Percentiles rank a stretch among this genome's conserved stretches.
These are phyloP conservation scores for Mycena galopus DNA, from an alignment of 768 basidiomycete species.

Conservation along the genomic window DNA sequence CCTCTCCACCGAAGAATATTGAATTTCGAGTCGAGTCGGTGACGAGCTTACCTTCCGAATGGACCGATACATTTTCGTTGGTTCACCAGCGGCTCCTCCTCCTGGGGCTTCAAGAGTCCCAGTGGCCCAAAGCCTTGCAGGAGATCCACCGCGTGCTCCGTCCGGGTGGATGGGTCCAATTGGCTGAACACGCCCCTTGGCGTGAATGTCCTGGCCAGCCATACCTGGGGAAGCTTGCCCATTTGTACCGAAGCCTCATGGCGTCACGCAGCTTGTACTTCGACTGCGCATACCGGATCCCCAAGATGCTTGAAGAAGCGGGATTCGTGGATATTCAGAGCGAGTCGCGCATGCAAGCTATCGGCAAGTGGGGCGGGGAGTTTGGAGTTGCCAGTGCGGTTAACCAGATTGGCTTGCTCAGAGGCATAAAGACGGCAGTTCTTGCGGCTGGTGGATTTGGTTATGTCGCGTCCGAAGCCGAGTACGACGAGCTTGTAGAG, in stretches of 20 bases:
- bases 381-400: slow-evolving; percentile 10
- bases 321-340: too few species aligned
- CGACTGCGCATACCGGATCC: slow-evolving; percentile 26
- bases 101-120: too few species aligned
- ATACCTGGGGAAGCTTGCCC: slow-evolving; percentile 23
- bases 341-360: slow-evolving; percentile 31
- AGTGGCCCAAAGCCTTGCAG: too few species aligned
- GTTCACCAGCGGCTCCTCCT: too few species aligned
- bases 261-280: slow-evolving; percentile 23
- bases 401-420: slow-evolving; percentile 22
- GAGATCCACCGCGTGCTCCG: slow-evolving; percentile 35
- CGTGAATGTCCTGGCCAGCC: slow-evolving; percentile 18
- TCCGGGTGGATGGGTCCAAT: slow-evolving; percentile 37
- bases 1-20: too few species aligned
- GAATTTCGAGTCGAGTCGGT: too few species aligned
- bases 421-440: slow-evolving; percentile 32
- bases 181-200: slow-evolving; percentile 25
- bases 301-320: slow-evolving; percentile 31
- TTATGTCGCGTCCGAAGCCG: too few species aligned
- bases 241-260: slow-evolving; percentile 17
- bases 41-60: too few species aligned
- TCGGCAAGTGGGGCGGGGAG: slow-evolving; percentile 30
- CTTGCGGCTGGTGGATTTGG: slow-evolving; percentile 30
- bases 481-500: too few species aligned
- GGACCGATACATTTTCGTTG: too few species aligned